These are phyloP conservation scores for Ophiostoma ulmi DNA, from an alignment of 2,329 filamentous ascomycete genomes.

Conservation along the genomic window DNA sequence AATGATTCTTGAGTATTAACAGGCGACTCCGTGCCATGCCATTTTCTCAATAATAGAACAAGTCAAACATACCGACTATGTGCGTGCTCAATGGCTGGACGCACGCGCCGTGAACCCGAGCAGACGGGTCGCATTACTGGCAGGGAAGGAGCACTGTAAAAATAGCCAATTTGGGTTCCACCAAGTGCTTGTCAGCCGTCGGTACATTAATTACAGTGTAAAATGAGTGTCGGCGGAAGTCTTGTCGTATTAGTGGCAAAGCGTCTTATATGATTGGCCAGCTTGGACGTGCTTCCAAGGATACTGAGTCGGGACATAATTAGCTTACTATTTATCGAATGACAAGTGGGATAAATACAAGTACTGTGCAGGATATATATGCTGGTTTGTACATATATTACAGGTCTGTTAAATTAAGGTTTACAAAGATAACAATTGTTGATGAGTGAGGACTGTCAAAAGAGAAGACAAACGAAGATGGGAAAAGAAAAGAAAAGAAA, in stretches of 20 bases:
- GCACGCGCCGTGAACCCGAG: neutral
- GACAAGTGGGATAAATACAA: neutral
- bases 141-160: neutral
- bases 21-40: neutral
- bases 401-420: too few species aligned
- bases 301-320: neutral
- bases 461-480: neutral
- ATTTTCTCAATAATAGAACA: neutral
- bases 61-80: neutral
- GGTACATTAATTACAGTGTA: neutral
- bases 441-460: too few species aligned
- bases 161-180: neutral
- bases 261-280: constrained; percentile 12
- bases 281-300: neutral
- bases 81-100: neutral
- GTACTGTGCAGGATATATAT: neutral
- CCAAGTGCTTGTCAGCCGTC: neutral
- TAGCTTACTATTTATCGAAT: neutral
- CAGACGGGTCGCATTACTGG: neutral
- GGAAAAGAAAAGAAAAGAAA: neutral
- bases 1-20: neutral
- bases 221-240: neutral
- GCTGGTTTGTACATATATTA: neutral
- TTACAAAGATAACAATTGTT: too few species aligned
- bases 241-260: neutral